These are phyloP conservation scores for Rheum nobile DNA, from an alignment of 148 eudicot genomes.

Conservation along the genomic window DNA sequence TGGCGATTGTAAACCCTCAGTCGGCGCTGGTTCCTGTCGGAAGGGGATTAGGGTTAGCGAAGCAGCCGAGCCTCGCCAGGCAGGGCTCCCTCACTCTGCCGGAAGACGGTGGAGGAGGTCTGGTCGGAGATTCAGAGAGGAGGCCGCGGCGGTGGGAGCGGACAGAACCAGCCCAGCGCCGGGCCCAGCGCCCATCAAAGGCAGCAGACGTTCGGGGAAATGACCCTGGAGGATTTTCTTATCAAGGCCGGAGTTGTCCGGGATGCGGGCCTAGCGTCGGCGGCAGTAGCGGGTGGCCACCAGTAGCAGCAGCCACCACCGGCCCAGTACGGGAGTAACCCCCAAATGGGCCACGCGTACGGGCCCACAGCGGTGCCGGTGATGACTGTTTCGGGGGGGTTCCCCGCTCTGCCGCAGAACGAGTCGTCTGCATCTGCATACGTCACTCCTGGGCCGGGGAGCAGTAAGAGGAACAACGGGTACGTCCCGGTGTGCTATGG, in stretches of 20 bases:
- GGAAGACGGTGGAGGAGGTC: no score
- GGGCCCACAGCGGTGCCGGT: constrained; percentile 28
- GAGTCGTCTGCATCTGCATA: constrained; percentile 33
- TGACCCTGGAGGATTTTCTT: no score
- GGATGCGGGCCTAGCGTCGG: constrained; percentile 11
- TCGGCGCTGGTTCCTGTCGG: not conserved
- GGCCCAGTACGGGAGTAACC: constrained; percentile 17
- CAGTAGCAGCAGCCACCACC: not conserved
- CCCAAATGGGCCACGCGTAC: constrained; percentile 21
- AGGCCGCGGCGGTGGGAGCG: constrained; percentile 8
- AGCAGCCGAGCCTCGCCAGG: no score
- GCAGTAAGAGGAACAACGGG: constrained; percentile 31
- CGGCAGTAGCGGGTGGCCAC: not conserved
- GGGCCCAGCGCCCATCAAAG: constrained; percentile 31
- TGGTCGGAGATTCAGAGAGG: no score
- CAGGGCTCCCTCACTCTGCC: no score
- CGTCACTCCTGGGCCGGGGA: not conserved
- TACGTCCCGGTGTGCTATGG: constrained; percentile 24
- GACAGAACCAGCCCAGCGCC: constrained; percentile 1
- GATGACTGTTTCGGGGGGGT: constrained; percentile 7
- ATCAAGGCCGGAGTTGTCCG: no score
- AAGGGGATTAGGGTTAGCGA: no score
- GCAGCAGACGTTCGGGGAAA: constrained; percentile 64
- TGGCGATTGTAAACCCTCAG: not conserved
- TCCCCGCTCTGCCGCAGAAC: constrained; percentile 25